Conservation (phyloP, 2,329 filamentous ascomycete genomes). For the Fusarium sulawesiense region DNA sequence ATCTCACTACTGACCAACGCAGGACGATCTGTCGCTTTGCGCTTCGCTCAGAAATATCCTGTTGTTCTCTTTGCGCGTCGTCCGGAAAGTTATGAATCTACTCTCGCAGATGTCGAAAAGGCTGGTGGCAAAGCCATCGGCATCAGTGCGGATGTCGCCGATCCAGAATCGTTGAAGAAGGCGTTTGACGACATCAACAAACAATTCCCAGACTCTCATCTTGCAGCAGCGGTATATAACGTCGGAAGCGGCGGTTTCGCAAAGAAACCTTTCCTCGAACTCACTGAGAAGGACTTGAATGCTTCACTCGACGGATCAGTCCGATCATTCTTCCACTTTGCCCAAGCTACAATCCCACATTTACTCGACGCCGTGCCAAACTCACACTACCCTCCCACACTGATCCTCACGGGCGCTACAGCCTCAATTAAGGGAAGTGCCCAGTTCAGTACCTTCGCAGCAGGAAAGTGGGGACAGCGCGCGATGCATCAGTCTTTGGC, state of each 20-base stretch:
- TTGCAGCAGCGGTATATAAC: conserved; percentile 78
- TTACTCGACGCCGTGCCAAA: conserved; percentile 70
- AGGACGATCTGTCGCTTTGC: conserved; percentile 64
- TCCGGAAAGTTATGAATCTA: conserved; percentile 71
- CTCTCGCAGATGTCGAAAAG: conserved; percentile 75
- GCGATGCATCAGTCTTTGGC: conserved; percentile 80
- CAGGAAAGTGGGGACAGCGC: conserved; percentile 82
- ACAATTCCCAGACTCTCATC: conserved; percentile 65
- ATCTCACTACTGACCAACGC: background rate
- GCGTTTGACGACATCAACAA: conserved; percentile 73
- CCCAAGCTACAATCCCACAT: conserved; percentile 76
- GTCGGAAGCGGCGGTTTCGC: conserved; percentile 63
- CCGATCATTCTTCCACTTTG: conserved; percentile 80
- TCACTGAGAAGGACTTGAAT: conserved; percentile 62
- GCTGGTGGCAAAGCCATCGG: conserved; percentile 77
- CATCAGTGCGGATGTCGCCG: conserved; percentile 64
- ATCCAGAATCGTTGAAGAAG: conserved; percentile 59
- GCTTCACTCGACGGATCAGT: conserved; percentile 58
- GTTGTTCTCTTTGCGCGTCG: conserved; percentile 80
- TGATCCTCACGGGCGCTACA: conserved; percentile 90
- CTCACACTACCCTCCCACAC: conserved; percentile 73
- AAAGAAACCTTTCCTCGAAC: conserved; percentile 69
- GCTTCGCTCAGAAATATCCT: conserved; percentile 73
- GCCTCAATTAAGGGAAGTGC: conserved; percentile 80
- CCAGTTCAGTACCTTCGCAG: conserved; percentile 76